A percentile compares a stretch with the other conserved stretches of the same genome.
Conservation (phyloP, 2,329 filamentous ascomycete species). For the Beauveria scarabaeidicola region DNA sequence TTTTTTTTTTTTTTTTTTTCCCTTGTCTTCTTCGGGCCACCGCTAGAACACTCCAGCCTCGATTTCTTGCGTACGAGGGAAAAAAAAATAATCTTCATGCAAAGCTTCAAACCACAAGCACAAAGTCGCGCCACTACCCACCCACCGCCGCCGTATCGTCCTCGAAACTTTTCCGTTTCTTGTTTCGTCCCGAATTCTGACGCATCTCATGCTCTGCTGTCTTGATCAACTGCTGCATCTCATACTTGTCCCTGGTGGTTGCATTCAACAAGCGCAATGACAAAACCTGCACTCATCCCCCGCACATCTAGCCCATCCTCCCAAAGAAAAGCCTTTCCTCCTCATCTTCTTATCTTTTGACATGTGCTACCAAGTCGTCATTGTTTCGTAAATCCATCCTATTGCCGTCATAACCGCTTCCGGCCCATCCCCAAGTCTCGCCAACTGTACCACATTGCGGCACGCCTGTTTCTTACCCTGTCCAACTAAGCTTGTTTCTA, state of each 20-base stretch:
- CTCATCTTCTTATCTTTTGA: background rate
- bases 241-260: background rate
- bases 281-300: background rate
- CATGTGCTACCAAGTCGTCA: background rate
- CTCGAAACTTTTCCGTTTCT: conserved; percentile 6
- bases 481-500: background rate
- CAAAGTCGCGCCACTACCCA: conserved; percentile 3
- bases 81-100: background rate
- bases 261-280: background rate
- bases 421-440: background rate
- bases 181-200: conserved; percentile 5
- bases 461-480: background rate
- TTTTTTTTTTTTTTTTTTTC: background rate
- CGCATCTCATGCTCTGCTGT: background rate
- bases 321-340: background rate
- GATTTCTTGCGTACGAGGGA: too few relatives aligned
- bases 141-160: background rate
- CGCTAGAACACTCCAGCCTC: too few relatives aligned
- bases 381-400: conserved; percentile 2
- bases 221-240: background rate
- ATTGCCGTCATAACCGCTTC: conserved; percentile 3
- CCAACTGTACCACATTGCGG: background rate
- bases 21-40: too few relatives aligned
- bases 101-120: background rate
- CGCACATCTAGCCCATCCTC: background rate